These are phyloP conservation scores for Hebeloma cylindrosporum DNA, from an alignment of 768 basidiomycete genomes.

Conservation along the genomic window DNA sequence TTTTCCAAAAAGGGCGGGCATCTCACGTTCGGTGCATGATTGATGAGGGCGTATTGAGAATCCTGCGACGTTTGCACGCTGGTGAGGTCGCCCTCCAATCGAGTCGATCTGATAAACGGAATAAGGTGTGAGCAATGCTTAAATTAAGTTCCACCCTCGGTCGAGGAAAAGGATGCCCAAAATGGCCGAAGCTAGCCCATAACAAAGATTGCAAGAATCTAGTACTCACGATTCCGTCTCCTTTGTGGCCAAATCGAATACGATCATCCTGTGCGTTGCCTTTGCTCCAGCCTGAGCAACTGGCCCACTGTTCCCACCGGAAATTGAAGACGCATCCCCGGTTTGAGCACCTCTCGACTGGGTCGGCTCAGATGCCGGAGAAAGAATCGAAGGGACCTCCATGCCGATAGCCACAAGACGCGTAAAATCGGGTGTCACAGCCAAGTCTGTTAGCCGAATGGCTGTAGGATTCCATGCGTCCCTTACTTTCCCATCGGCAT, in stretches of 20 bases:
- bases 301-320: conserved; percentile 29
- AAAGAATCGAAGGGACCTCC: conserved; percentile 30
- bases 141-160: conserved; percentile 7
- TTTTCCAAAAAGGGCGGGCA: conserved; percentile 11
- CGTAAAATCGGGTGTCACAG: conserved; percentile 80
- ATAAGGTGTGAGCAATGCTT: conserved; percentile 9
- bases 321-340: conserved; percentile 34
- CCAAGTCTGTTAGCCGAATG: conserved; percentile 85
- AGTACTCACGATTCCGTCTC: conserved; percentile 63
- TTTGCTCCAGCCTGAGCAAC: conserved; percentile 31
- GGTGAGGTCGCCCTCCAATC: conserved; percentile 77
- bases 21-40: conserved; percentile 83
- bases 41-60: conserved; percentile 85
- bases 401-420: conserved; percentile 86
- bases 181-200: conserved; percentile 8
- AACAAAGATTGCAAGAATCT: conserved; percentile 3
- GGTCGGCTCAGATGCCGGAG: conserved; percentile 20
- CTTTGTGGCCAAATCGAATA: conserved; percentile 74
- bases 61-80: conserved; percentile 86
- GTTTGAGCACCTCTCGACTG: conserved; percentile 28
- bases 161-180: conserved; percentile 2
- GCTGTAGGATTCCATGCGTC: conserved; percentile 69
- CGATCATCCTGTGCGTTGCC: conserved; percentile 64
- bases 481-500: conserved; percentile 67
- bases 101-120: conserved; percentile 51